Evolutionary conservation across 371 early-diverging fungal species (phyloP).

Genomic region (Choanephora cucurbitarum): DNA sequence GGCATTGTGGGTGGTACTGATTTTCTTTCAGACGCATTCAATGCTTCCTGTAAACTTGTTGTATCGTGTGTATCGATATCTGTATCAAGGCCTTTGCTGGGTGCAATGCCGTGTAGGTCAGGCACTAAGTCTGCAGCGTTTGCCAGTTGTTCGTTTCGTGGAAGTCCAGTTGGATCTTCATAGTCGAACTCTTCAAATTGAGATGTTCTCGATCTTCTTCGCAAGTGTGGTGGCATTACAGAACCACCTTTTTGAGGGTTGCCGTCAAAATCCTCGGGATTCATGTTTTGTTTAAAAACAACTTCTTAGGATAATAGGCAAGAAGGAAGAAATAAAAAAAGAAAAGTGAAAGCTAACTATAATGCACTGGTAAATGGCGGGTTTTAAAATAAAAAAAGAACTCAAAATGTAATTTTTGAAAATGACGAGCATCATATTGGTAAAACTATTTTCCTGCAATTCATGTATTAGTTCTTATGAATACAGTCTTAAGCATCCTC

Average conservation of each 20-base stretch:
- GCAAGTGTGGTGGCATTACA: background rate
- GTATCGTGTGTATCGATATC: slow-evolving; percentile 42
- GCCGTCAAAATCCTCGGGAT: background rate
- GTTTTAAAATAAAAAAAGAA: no score
- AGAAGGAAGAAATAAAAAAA: background rate
- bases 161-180: background rate
- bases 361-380: no score
- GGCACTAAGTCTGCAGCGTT: slow-evolving; percentile 20
- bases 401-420: no score
- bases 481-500: no score
- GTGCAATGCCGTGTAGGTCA: slow-evolving; percentile 23
- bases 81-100: slow-evolving; percentile 28
- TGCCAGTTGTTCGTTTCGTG: background rate
- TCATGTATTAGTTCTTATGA: no score
- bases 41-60: slow-evolving; percentile 23
- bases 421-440: no score
- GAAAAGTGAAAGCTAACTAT: background rate
- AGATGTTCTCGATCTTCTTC: background rate
- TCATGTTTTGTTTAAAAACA: background rate
- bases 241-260: background rate
- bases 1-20: slow-evolving; percentile 29
- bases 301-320: background rate
- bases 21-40: slow-evolving; percentile 40
- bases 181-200: background rate
- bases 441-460: no score